Base-by-base conservation (phyloP, 306 rosid genomes). In the Abrus precatorius region DNA sequence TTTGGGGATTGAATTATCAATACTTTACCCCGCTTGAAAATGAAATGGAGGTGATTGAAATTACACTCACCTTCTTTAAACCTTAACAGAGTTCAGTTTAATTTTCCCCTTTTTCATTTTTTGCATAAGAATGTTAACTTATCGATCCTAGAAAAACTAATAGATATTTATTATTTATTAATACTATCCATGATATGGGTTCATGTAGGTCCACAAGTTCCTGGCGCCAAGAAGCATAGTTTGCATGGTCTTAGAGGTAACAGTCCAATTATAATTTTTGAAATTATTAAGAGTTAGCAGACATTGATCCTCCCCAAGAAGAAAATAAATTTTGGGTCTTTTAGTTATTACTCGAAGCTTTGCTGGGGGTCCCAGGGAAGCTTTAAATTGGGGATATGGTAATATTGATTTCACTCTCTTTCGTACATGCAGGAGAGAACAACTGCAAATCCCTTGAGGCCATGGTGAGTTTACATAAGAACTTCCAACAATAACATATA, bases 381-480 rank as follows among this genome's bases (percentile, higher is more conserved):
- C 2, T 2, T 36, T 36, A 36, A 69, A 34, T 40, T 43, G 44
- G 32, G 30, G n/a, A 12, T 43, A 69, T 59, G 33, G 12, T 72
- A 54, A 72, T 56, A 38, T 41, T 48, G 78, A 38, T 13, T 60
- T 50, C 6, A 33, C 60, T 30, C 36, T 50, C 40, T 63, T 75
- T 36, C 78, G 62, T 45, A 29, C 60, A 55, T 88, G 81, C 89
- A 94, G 98, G 98, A 59, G 97, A 84, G 83, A 91, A 91, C 74
- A 90, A 75, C 85, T 36, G 72, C 57, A 93, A 85, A 64, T 92
- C 97, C 62, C 86, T 95, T 38, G 98, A 95, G 88, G 92, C 95
- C 72, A 82, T 90, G 94, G 97, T 92, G 84, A 84, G 97, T 86
- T 69, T 68, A 74, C 38, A 45, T 14, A 36, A 36, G 47, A 49